These are phyloP conservation scores for Tuber borchii DNA, from an alignment of 495 filamentous ascomycete genomes.

Conservation along the genomic window DNA sequence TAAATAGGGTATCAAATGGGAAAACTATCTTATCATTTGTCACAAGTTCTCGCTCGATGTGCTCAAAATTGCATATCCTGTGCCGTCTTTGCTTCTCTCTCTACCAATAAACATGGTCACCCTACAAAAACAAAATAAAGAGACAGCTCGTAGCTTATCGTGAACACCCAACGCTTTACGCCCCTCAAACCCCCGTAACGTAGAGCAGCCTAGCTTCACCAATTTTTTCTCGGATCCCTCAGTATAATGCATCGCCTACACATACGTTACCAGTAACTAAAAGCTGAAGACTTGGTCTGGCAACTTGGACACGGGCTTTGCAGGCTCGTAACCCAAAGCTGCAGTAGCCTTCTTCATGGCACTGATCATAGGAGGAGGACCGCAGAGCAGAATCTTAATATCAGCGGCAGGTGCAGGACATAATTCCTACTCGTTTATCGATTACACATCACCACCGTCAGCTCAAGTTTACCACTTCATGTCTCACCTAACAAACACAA, in stretches of 20 bases:
- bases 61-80: slow-evolving; percentile 4
- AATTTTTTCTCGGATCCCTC: neutral
- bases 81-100: neutral
- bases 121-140: slow-evolving; percentile 2
- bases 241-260: neutral
- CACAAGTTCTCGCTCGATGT: neutral
- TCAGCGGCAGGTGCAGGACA: slow-evolving; percentile 75
- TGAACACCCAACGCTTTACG: neutral
- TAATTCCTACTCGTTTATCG: slow-evolving; percentile 52
- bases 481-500: neutral
- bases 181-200: neutral
- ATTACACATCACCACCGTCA: slow-evolving; percentile 5
- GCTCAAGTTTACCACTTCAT: neutral
- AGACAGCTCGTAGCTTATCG: neutral
- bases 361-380: slow-evolving; percentile 89
- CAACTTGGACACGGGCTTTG: slow-evolving; percentile 88
- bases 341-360: slow-evolving; percentile 97
- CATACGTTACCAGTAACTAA: slow-evolving; percentile 45
- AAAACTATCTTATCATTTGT: neutral
- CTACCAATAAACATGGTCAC: neutral
- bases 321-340: slow-evolving; percentile 79
- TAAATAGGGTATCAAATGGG: neutral
- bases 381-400: slow-evolving; percentile 89
- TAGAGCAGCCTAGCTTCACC: neutral
- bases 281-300: slow-evolving; percentile 97